Conservation (phyloP, 2,329 filamentous ascomycete genomes). For the Sporothrix sp. region DNA sequence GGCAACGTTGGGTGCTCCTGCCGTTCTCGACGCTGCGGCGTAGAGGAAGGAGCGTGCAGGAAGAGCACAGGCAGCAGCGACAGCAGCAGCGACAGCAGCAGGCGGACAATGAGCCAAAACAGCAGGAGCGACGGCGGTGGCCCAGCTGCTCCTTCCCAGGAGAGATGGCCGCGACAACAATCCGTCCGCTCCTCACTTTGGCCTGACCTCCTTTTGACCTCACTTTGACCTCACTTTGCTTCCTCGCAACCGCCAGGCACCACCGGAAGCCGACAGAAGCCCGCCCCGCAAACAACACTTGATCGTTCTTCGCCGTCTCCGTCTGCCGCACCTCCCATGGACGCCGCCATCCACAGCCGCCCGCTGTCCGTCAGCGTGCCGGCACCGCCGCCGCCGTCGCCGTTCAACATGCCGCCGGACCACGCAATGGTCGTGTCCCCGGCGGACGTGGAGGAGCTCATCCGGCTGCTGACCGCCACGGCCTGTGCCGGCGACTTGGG, state of each 20-base stretch:
- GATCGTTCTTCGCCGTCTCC: too few species aligned
- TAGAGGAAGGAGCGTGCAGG: too few species aligned
- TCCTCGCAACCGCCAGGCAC: too few species aligned
- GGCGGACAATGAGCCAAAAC: background rate
- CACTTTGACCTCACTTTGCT: too few species aligned
- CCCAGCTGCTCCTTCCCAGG: background rate
- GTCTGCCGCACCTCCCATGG: background rate
- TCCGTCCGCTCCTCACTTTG: too few species aligned
- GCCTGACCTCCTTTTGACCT: too few species aligned
- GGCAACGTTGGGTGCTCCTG: too few species aligned
- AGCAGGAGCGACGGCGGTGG: background rate
- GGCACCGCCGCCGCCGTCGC: slow-evolving; percentile 13
- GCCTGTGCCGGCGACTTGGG: too few species aligned
- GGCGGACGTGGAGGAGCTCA: slow-evolving; percentile 6
- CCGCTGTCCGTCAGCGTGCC: slow-evolving; percentile 11
- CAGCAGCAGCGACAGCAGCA: background rate
- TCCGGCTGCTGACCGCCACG: slow-evolving; percentile 7
- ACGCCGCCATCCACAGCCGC: background rate
- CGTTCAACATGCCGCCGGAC: background rate
- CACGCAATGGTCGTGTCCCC: background rate
- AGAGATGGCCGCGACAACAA: too few species aligned
- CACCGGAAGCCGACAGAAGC: too few species aligned
- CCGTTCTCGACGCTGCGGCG: too few species aligned
- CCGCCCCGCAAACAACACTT: too few species aligned
- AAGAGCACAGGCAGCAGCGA: background rate